These are phyloP conservation scores for Andrographis paniculata DNA, from an alignment of 305 asterid genomes.

Conservation along the genomic window DNA sequence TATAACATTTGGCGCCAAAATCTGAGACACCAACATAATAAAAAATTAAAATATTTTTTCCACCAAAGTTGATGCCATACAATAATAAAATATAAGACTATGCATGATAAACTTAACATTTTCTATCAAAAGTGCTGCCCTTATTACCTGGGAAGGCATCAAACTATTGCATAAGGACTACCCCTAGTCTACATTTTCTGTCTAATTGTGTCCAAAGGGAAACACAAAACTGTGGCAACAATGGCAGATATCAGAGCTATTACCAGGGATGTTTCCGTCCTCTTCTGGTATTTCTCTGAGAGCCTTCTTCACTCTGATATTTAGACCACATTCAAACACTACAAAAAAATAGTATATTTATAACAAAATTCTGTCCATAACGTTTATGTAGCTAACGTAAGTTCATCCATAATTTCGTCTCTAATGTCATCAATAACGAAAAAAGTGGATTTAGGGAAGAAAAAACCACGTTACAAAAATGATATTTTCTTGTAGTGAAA, in stretches of 20 bases:
- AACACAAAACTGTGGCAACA: slow-evolving; percentile 77
- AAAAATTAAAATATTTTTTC: too few relatives aligned
- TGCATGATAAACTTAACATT: too few relatives aligned
- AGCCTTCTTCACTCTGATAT: slow-evolving; percentile 77
- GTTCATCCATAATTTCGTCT: too few relatives aligned
- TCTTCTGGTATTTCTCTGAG: slow-evolving; percentile 81
- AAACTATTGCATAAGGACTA: slow-evolving; percentile 55
- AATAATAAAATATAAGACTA: too few relatives aligned
- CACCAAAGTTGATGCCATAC: too few relatives aligned
- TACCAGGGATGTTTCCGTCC: slow-evolving; percentile 62
- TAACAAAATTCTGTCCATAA: too few relatives aligned
- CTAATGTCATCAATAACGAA: too few relatives aligned
- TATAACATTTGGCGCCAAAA: too few relatives aligned
- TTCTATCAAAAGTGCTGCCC: too few relatives aligned
- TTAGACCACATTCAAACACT: slow-evolving; percentile 17
- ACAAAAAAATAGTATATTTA: not conserved
- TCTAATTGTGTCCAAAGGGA: slow-evolving; percentile 89
- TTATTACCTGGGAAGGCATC: slow-evolving; percentile 87
- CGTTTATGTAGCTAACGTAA: too few relatives aligned
- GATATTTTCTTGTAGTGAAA: slow-evolving; percentile 98
- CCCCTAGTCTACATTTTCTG: slow-evolving; percentile 97
- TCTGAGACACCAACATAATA: too few relatives aligned
- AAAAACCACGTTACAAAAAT: slow-evolving; percentile 33
- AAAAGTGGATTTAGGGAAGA: not conserved
- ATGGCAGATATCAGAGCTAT: slow-evolving; percentile 76